A percentile compares a stretch with the other conserved stretches of the same genome.
phyloP scores from a whole-genome alignment of 2,329 filamentous ascomycete species.

The Alternaria triticina region DNA sequence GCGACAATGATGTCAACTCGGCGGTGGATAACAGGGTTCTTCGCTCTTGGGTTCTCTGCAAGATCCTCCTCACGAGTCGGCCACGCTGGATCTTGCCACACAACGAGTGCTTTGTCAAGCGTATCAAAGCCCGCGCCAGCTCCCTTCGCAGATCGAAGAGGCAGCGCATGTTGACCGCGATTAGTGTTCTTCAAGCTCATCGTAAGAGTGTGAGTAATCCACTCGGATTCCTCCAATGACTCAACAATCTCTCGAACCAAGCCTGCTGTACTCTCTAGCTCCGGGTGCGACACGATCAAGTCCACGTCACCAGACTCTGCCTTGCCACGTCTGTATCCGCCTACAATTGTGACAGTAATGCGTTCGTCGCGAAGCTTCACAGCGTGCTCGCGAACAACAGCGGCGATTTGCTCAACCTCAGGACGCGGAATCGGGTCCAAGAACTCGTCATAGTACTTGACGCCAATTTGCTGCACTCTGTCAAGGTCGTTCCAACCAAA shows the following conservation, averaged over 20 bases:
- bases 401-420: slow-evolving; percentile 75
- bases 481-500: slow-evolving; percentile 77
- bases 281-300: slow-evolving; percentile 79
- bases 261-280: slow-evolving; percentile 70
- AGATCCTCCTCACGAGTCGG: slow-evolving; percentile 48
- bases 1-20: slow-evolving; percentile 91
- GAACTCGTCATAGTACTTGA: slow-evolving; percentile 94
- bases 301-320: slow-evolving; percentile 80
- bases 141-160: slow-evolving; percentile 55
- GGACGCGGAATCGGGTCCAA: slow-evolving; percentile 70
- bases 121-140: slow-evolving; percentile 75
- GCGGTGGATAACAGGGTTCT: slow-evolving; percentile 77
- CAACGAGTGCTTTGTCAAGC: slow-evolving; percentile 88
- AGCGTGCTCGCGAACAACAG: slow-evolving; percentile 70
- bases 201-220: slow-evolving; percentile 82
- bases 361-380: slow-evolving; percentile 62
- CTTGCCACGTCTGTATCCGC: slow-evolving; percentile 84
- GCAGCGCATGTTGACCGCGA: slow-evolving; percentile 70
- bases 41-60: slow-evolving; percentile 47
- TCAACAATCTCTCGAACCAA: slow-evolving; percentile 75
- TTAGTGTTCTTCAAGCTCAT: slow-evolving; percentile 73
- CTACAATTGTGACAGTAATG: slow-evolving; percentile 71
- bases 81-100: slow-evolving; percentile 78
- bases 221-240: slow-evolving; percentile 70
- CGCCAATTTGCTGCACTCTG: slow-evolving; percentile 87